Conservation (phyloP, 2,329 filamentous ascomycete genomes). For the Lachnellula arida region DNA sequence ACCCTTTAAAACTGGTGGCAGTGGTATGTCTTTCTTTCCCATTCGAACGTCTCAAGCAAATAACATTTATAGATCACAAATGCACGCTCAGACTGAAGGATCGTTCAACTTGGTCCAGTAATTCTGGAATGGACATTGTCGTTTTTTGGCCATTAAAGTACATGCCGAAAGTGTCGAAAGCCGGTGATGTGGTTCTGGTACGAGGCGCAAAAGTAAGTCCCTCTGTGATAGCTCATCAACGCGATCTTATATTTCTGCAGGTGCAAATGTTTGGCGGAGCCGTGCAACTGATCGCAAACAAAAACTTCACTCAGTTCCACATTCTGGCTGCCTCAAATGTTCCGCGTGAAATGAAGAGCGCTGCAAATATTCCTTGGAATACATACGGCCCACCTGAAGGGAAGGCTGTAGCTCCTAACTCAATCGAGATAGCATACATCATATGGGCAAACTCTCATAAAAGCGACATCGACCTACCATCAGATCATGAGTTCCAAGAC, state of each 20-base stretch:
- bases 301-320: conserved; percentile 37
- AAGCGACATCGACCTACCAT: conserved; percentile 42
- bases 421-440: conserved; percentile 37
- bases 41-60: conserved; percentile 4
- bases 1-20: conserved; percentile 47
- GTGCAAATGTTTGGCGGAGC: conserved; percentile 36
- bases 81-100: conserved; percentile 59
- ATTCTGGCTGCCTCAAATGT: conserved; percentile 41
- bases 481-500: conserved; percentile 39
- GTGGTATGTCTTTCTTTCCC: conserved; percentile 34
- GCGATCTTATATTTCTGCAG: conserved; percentile 29
- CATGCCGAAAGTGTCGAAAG: conserved; percentile 43
- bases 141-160: conserved; percentile 53
- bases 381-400: conserved; percentile 9
- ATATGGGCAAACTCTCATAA: conserved; percentile 43
- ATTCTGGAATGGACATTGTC: conserved; percentile 43
- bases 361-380: conserved; percentile 12
- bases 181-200: conserved; percentile 62
- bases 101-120: conserved; percentile 40
- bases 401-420: conserved; percentile 10
- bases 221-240: conserved; percentile 25
- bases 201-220: conserved; percentile 42
- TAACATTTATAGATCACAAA: conserved; percentile 49
- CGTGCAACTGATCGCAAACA: conserved; percentile 43
- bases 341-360: conserved; percentile 23